These are phyloP conservation scores for Pythium aquatile DNA, from an alignment of 352 stramenopile genomes.

Conservation along the genomic window DNA sequence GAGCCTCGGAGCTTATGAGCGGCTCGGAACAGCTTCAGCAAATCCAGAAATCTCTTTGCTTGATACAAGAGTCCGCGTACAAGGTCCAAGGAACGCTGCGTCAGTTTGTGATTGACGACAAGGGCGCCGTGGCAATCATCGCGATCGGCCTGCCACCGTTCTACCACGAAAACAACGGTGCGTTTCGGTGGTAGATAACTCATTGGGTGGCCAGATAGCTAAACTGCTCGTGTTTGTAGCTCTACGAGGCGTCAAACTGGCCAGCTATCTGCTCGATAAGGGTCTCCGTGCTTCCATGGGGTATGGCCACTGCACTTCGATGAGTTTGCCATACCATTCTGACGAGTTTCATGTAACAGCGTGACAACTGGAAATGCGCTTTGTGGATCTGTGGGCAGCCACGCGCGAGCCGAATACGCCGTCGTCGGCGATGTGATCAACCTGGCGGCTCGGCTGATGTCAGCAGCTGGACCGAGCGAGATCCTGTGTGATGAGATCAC, in stretches of 20 bases:
- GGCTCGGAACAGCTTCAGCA: constrained; percentile 41
- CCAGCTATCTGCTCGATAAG: constrained; percentile 61
- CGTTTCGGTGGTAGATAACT: background rate
- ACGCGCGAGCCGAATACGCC: constrained; percentile 70
- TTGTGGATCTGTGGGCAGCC: constrained; percentile 71
- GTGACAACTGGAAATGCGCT: constrained; percentile 75
- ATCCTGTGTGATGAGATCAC: constrained; percentile 80
- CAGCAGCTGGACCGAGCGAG: constrained; percentile 44
- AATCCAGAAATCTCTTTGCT: constrained; percentile 58
- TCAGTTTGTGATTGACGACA: constrained; percentile 88
- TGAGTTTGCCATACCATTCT: background rate
- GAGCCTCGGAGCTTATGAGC: constrained; percentile 46
- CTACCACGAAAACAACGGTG: constrained; percentile 86
- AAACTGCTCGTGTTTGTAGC: constrained; percentile 27
- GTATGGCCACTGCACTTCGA: constrained; percentile 24
- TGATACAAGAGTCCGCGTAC: constrained; percentile 77
- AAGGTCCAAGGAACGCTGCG: constrained; percentile 77
- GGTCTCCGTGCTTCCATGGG: constrained; percentile 64
- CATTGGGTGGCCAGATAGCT: background rate
- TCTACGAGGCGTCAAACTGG: constrained; percentile 64
- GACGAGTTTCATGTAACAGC: constrained; percentile 22
- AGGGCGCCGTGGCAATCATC: constrained; percentile 77
- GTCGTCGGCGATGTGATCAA: constrained; percentile 87
- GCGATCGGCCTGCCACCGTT: constrained; percentile 75
- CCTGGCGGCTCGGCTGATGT: constrained; percentile 76